phyloP scores from a whole-genome alignment of 2,329 filamentous ascomycete genomes.

The Exophiala bonariae region DNA sequence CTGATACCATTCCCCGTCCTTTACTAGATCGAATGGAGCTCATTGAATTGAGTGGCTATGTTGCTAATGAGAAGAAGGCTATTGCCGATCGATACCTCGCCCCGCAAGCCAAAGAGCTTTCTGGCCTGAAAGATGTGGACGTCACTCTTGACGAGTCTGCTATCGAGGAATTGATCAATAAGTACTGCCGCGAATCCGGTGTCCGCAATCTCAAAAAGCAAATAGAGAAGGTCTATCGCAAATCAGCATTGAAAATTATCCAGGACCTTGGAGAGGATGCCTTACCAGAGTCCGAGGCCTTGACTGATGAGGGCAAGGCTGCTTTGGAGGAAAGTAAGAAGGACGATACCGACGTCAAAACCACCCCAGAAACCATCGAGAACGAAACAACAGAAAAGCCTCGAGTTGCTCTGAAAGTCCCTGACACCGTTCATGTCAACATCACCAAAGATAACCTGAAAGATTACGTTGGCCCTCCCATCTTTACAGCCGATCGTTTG shows the following conservation, averaged over 20 bases:
- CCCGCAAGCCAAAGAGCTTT: slow-evolving; percentile 90
- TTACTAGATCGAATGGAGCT: slow-evolving; percentile 97
- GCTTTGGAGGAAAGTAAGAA: slow-evolving; percentile 71
- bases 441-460: slow-evolving; percentile 90
- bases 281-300: slow-evolving; percentile 74
- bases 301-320: slow-evolving; percentile 82
- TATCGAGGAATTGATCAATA: slow-evolving; percentile 96
- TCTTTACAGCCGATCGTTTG: slow-evolving; percentile 92
- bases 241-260: slow-evolving; percentile 95
- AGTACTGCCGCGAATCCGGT: slow-evolving; percentile 94
- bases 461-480: slow-evolving; percentile 92
- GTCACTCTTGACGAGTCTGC: slow-evolving; percentile 84
- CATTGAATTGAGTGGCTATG: slow-evolving; percentile 93
- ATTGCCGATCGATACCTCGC: slow-evolving; percentile 93
- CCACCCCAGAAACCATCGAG: slow-evolving; percentile 58
- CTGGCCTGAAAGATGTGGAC: slow-evolving; percentile 84
- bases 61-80: slow-evolving; percentile 97
- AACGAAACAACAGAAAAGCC: slow-evolving; percentile 65
- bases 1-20: slow-evolving; percentile 92
- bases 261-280: slow-evolving; percentile 86
- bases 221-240: slow-evolving; percentile 98
- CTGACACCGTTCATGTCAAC: slow-evolving; percentile 79
- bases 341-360: slow-evolving; percentile 61
- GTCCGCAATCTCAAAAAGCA: slow-evolving; percentile 99
- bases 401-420: slow-evolving; percentile 76